Base-by-base conservation (phyloP, 1,139 yeast genomes). In the Schwanniomyces etchellsii region DNA sequence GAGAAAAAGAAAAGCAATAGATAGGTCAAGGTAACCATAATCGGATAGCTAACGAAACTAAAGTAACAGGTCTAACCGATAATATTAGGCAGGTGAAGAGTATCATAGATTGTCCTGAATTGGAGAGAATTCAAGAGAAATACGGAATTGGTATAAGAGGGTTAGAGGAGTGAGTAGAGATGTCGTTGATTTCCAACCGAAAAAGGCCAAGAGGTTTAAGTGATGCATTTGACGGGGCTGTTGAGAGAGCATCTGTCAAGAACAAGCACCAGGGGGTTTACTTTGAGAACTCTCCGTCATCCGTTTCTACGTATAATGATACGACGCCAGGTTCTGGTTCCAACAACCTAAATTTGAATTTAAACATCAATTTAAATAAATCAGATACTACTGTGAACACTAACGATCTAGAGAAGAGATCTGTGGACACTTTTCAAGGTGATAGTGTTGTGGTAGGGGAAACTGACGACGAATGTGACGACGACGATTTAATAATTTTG, bases 171-270 rank as follows among this genome's bases (percentile, higher is more conserved):
- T n/a, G n/a, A n/a, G n/a, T n/a, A n/a, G n/a, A 14, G 11, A 51
- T 50, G 64, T 57, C 64, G 9, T 35, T 60, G 39, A 59, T 64
- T 17, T 50, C 65, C 23, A 66, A 66, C 43, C 47, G 74, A 38
- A 67, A 67, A 39, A 52, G 74, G 40, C 72, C 74, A 24, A 58
- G 74, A 47, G 72, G 71, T 20, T 63, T 66, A 41, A 61, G 70
- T 40, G 72, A 60, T 35, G 52, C 59, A 22, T 60, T 63, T 39
- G 65, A 56, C 36, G 44, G 37, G 39, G 38, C 30, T 30, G 26
- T 33, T 22, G 32, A 28, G 26, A 32, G 27, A 14, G 27, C 35
- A 14, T 26, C 32, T 11, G 13, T 16, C 21, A 28, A 24, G n/a
- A 28, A 28, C n/a, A 26, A 28, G 26, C 24, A 9, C 21, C 13